Evolutionary conservation across 106 monocot species (phyloP).

Genomic region (Allium fistulosum): DNA sequence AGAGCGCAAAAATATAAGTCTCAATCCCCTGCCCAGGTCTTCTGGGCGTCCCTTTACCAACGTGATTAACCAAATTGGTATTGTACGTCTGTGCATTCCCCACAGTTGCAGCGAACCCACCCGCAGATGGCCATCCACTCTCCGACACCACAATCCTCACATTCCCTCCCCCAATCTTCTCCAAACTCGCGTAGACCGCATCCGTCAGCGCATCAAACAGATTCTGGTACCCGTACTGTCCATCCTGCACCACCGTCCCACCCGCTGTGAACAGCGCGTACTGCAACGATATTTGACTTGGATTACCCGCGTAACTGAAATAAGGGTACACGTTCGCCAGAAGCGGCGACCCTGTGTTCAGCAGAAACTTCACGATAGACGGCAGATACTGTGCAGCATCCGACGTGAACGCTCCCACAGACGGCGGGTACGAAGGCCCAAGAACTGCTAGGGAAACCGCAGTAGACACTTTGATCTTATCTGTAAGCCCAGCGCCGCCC

Average conservation of each 20-base stretch:
- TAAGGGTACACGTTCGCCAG: constrained; percentile 18
- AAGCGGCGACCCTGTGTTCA: background rate
- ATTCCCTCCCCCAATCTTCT: constrained; percentile 4
- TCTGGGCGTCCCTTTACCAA: constrained; percentile 11
- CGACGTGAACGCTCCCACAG: background rate
- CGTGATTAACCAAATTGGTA: constrained; percentile 5
- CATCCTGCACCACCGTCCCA: constrained; percentile 6
- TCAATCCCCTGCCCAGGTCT: constrained; percentile 9
- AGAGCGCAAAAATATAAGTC: constrained; percentile 10
- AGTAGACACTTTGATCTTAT: constrained; percentile 7
- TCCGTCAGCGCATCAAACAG: constrained; percentile 18
- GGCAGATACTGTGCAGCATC: background rate
- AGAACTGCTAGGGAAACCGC: constrained; percentile 6
- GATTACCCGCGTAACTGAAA: background rate
- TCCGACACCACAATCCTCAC: constrained; percentile 11
- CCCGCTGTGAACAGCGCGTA: constrained; percentile 15
- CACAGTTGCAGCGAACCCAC: constrained; percentile 1
- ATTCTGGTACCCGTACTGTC: background rate
- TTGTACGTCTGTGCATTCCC: constrained; percentile 12
- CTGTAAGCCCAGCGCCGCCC: background rate
- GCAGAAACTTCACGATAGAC: background rate
- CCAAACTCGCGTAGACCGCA: constrained; percentile 3
- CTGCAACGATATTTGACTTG: background rate
- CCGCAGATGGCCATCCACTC: constrained; percentile 17
- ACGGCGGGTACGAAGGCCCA: constrained; percentile 6